A percentile compares a stretch with the other conserved stretches of the same genome.
Conservation (phyloP, 2,329 filamentous ascomycete species). For the Botrytis pseudocinerea region DNA sequence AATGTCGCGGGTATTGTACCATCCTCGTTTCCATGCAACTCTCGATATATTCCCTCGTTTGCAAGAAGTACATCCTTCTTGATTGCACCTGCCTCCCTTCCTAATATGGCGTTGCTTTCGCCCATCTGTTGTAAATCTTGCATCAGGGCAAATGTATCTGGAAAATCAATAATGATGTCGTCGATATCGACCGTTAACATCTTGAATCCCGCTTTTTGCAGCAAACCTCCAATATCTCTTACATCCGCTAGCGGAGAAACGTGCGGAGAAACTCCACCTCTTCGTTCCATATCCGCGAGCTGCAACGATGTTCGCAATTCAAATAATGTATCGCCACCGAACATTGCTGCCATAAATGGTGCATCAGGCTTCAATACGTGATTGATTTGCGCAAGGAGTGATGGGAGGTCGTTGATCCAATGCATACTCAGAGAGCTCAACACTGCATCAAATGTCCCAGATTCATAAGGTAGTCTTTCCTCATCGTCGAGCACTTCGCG, state of each 20-base stretch:
- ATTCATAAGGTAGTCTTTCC: slow-evolving; percentile 73
- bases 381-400: slow-evolving; percentile 81
- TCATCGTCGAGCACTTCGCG: slow-evolving; percentile 74
- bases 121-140: slow-evolving; percentile 94
- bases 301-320: slow-evolving; percentile 93
- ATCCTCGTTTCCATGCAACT: slow-evolving; percentile 80
- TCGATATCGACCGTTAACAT: slow-evolving; percentile 96
- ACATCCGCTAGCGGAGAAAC: slow-evolving; percentile 92
- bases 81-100: slow-evolving; percentile 78
- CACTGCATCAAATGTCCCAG: slow-evolving; percentile 82
- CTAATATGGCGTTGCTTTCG: slow-evolving; percentile 84
- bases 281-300: slow-evolving; percentile 84
- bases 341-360: slow-evolving; percentile 94
- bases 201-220: slow-evolving; percentile 88
- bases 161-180: slow-evolving; percentile 94
- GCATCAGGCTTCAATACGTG: slow-evolving; percentile 82
- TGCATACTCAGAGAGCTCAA: slow-evolving; percentile 87
- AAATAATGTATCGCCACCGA: slow-evolving; percentile 90
- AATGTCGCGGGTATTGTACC: slow-evolving; percentile 85
- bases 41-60: slow-evolving; percentile 82
- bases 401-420: slow-evolving; percentile 96
- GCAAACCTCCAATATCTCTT: slow-evolving; percentile 81
- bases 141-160: slow-evolving; percentile 87
- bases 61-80: slow-evolving; percentile 82
- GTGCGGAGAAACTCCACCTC: slow-evolving; percentile 88